phyloP scores from a whole-genome alignment of 768 basidiomycete species.

The Hysterangium stoloniferum region DNA sequence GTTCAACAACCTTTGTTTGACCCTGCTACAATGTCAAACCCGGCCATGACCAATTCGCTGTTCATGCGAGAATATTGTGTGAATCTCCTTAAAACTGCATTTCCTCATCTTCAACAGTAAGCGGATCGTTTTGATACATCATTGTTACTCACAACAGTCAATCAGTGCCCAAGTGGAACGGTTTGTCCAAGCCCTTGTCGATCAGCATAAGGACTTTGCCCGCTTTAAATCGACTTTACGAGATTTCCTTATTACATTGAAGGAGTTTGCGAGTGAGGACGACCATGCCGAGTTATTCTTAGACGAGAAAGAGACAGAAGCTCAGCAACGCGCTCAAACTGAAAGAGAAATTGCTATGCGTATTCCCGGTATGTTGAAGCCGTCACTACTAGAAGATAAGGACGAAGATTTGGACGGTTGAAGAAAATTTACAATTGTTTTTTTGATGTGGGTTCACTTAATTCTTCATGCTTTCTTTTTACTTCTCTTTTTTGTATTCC shows the following conservation, averaged over 20 bases:
- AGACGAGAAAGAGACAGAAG: conserved; percentile 41
- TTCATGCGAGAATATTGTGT: conserved; percentile 35
- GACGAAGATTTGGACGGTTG: conserved; percentile 18
- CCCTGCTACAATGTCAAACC: conserved; percentile 28
- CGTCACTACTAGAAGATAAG: conserved; percentile 34
- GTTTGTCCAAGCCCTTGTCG: conserved; percentile 10
- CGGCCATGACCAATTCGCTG: conserved; percentile 30
- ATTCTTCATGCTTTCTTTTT: background rate
- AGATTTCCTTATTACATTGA: conserved; percentile 41
- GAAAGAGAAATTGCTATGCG: conserved; percentile 35
- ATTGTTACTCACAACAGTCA: background rate
- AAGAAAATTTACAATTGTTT: background rate
- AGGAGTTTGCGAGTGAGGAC: conserved; percentile 36
- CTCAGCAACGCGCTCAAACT: conserved; percentile 27
- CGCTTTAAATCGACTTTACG: conserved; percentile 38
- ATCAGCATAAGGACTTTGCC: conserved; percentile 11
- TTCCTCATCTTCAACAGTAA: conserved; percentile 35
- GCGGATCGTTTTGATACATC: conserved; percentile 8
- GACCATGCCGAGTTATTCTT: conserved; percentile 36
- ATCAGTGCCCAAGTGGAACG: conserved; percentile 20
- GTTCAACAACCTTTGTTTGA: conserved; percentile 38
- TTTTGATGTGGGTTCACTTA: background rate
- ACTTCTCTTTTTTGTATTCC: conserved; percentile 8
- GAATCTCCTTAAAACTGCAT: conserved; percentile 33
- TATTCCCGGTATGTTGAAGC: conserved; percentile 42